These are phyloP conservation scores for Anthoceros angustus DNA, from an alignment of 225 moss, liverwort and hornwort genomes.

Conservation along the genomic window DNA sequence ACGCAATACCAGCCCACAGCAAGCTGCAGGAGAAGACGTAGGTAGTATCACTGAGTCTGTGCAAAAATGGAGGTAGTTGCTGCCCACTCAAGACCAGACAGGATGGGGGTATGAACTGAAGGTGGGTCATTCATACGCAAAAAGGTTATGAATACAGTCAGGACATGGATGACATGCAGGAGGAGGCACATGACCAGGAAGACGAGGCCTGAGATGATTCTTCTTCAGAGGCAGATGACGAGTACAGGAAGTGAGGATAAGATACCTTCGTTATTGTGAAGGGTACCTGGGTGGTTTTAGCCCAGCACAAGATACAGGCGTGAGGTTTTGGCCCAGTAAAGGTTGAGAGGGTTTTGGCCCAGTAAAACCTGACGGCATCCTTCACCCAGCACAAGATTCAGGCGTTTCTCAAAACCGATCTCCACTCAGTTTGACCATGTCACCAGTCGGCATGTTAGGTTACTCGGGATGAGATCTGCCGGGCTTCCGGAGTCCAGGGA, in stretches of 20 bases:
- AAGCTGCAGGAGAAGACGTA: too few relatives aligned
- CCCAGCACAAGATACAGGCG: too few relatives aligned
- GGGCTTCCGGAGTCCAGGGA: conserved; percentile 16
- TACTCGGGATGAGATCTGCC: not conserved
- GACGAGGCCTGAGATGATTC: too few relatives aligned
- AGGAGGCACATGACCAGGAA: not conserved
- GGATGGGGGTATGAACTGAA: too few relatives aligned
- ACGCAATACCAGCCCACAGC: too few relatives aligned
- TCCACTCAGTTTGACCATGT: not conserved
- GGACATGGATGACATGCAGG: not conserved
- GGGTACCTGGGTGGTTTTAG: conserved; percentile 15
- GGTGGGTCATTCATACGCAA: too few relatives aligned
- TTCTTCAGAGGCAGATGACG: not conserved
- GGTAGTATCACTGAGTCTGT: too few relatives aligned
- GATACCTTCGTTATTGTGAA: not conserved
- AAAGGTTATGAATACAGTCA: not conserved
- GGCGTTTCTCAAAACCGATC: not conserved
- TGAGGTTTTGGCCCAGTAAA: too few relatives aligned
- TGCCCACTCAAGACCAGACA: too few relatives aligned
- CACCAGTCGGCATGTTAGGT: not conserved
- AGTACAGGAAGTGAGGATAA: not conserved
- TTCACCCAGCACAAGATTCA: too few relatives aligned
- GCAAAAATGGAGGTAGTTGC: too few relatives aligned
- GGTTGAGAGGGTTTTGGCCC: too few relatives aligned
- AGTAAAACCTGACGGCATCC: not conserved